Base-by-base conservation (phyloP, 225 moss, liverwort and hornwort genomes). In the Sphagnum tenellum region DNA sequence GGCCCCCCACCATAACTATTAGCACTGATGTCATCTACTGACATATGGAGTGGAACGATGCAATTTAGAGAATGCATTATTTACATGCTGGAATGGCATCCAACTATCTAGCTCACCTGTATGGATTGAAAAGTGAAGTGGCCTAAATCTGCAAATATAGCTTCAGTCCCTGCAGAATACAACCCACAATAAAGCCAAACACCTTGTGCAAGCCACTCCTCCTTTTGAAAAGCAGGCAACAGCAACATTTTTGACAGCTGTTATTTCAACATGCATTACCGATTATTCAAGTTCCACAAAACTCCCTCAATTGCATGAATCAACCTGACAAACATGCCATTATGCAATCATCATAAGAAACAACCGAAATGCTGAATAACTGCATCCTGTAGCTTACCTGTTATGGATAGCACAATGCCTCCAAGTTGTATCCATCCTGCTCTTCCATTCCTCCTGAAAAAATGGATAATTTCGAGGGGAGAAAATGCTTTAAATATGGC, bases 81-180 rank as follows among this genome's bases (percentile, higher is more conserved):
- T 29, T 1, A 29, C 29, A 29, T 29, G 29, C 29, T 29, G 29
- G 29, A 29, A 29, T 29, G 29, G 29, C 29, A 29, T 29, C 29
- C 29, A 29, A 29, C 29, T 29, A 29, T 29, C 29, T 45, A 71
- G n/a, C 2, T 74, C 48, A 85, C 96, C 92, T 91, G 96, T 71
- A 96, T 92, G 63, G 96, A 89, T 66, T 82, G 73, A 4, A 82
- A 86, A 56, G 82, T 85, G 72, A 96, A 96, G 67, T 96, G 96
- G 50, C 92, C 96, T 75, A 96, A 83, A 73, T 96, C 96, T 65
- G 96, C 96, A 66, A 86, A 96, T 75, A 96, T 80, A 9, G 96
- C 96, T 73, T 96, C 96, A 64, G 96, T 83, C 45, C 96, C 96
- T 96, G 82, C 58, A 67, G 8, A 11, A 63, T 3, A 66, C 0